phyloP scores from a whole-genome alignment of 2,329 filamentous ascomycete species.

The Hypoxylon rubiginosum region DNA sequence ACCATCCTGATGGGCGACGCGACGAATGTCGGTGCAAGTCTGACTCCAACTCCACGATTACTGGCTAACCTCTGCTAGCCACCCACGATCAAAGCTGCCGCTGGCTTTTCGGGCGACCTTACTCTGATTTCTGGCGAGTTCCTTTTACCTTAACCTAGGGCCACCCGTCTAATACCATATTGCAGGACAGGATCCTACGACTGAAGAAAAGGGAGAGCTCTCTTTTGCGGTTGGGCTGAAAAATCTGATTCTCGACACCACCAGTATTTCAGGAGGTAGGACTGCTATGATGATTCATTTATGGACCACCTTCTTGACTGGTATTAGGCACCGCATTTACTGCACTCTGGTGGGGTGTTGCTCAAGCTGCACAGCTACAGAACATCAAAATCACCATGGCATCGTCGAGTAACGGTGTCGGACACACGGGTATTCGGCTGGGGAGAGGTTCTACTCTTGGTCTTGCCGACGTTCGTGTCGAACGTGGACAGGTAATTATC shows the following conservation, averaged over 20 bases:
- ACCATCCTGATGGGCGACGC: conserved; percentile 63
- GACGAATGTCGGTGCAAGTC: conserved; percentile 51
- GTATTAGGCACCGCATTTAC: conserved; percentile 53
- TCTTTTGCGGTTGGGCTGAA: conserved; percentile 60
- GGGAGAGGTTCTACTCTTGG: conserved; percentile 58
- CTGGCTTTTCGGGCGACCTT: conserved; percentile 52
- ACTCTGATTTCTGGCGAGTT: conserved; percentile 53
- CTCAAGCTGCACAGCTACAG: conserved; percentile 58
- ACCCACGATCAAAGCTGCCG: conserved; percentile 57
- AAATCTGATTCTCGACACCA: conserved; percentile 60
- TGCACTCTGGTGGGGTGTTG: conserved; percentile 61
- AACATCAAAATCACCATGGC: conserved; percentile 61
- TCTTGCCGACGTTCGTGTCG: conserved; percentile 58
- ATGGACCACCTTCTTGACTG: conserved; percentile 16
- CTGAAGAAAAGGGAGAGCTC: conserved; percentile 53
- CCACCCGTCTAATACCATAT: conserved; percentile 30
- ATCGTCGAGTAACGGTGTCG: conserved; percentile 51
- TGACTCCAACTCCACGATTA: neutral
- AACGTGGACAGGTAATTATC: conserved; percentile 54
- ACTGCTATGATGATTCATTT: neutral
- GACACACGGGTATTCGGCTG: conserved; percentile 59
- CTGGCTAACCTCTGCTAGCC: conserved; percentile 48
- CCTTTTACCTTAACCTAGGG: neutral
- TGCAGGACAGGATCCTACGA: conserved; percentile 54
- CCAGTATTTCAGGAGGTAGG: conserved; percentile 52